phyloP scores from a whole-genome alignment of 2,329 filamentous ascomycete species.

The Beauveria sp. region DNA sequence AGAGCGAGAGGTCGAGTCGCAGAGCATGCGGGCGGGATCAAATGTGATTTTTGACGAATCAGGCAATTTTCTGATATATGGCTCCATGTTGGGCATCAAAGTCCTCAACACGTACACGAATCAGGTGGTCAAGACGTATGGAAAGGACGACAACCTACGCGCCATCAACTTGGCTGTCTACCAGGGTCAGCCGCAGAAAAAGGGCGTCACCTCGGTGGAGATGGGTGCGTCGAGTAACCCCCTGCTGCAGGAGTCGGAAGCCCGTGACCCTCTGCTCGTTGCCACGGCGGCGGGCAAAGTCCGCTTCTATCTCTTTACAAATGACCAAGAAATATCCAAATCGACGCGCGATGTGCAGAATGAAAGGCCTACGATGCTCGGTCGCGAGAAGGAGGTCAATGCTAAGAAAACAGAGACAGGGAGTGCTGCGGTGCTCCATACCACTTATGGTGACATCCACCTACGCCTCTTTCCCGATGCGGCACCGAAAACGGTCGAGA shows the following conservation, averaged over 20 bases:
- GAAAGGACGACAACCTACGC: slow-evolving; percentile 80
- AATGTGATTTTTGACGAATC: slow-evolving; percentile 96
- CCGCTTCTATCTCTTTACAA: slow-evolving; percentile 97
- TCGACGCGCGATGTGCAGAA: slow-evolving; percentile 87
- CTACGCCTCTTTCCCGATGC: slow-evolving; percentile 88
- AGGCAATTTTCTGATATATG: slow-evolving; percentile 89
- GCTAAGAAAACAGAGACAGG: slow-evolving; percentile 62
- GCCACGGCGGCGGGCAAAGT: slow-evolving; percentile 78
- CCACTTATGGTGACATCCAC: slow-evolving; percentile 87
- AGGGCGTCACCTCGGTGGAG: slow-evolving; percentile 84
- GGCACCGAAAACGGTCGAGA: slow-evolving; percentile 91
- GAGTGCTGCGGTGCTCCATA: slow-evolving; percentile 78
- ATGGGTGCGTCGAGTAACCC: slow-evolving; percentile 97
- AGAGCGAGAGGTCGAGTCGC: slow-evolving; percentile 76
- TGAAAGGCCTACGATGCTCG: slow-evolving; percentile 70
- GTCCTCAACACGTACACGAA: slow-evolving; percentile 96
- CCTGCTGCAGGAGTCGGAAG: slow-evolving; percentile 83
- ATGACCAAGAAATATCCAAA: slow-evolving; percentile 76
- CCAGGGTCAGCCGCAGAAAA: slow-evolving; percentile 92
- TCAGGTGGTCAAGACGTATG: slow-evolving; percentile 82
- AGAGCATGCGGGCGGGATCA: slow-evolving; percentile 57
- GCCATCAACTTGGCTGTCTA: slow-evolving; percentile 79
- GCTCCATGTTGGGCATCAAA: slow-evolving; percentile 85
- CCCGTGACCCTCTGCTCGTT: slow-evolving; percentile 81
- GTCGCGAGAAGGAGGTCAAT: slow-evolving; percentile 44